Evolutionary conservation across 2,329 filamentous ascomycete species (phyloP).

Genomic region (Arthrobotrys conoides): DNA sequence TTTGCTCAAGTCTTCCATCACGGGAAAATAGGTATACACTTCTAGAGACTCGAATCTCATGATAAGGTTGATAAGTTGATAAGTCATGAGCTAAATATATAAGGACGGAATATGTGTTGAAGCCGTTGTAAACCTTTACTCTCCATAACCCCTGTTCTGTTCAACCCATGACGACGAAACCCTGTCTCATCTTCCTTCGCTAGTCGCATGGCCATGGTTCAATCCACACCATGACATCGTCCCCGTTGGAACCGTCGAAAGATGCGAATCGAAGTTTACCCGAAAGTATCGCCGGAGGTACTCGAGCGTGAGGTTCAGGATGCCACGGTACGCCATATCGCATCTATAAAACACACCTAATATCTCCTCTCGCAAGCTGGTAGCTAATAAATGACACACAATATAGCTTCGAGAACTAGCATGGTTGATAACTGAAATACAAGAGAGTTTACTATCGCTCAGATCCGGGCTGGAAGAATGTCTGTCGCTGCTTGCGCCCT

Average conservation of each 20-base stretch:
- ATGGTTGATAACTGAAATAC: slow-evolving; percentile 76
- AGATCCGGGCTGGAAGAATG: slow-evolving; percentile 87
- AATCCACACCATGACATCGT: slow-evolving; percentile 19
- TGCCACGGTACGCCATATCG: slow-evolving; percentile 31
- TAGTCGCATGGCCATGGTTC: slow-evolving; percentile 2
- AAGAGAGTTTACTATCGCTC: slow-evolving; percentile 74
- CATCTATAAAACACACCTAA: background rate
- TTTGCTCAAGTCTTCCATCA: too few relatives aligned
- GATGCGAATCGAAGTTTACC: slow-evolving; percentile 55
- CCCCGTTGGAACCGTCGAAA: background rate
- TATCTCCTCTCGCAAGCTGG: background rate
- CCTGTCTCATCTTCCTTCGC: slow-evolving; percentile 10
- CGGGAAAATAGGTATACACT: too few relatives aligned
- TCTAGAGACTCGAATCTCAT: too few relatives aligned
- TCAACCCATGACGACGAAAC: slow-evolving; percentile 20
- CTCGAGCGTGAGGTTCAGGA: slow-evolving; percentile 53
- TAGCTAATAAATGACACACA: background rate
- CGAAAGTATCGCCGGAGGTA: slow-evolving; percentile 47
- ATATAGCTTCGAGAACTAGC: slow-evolving; percentile 73
- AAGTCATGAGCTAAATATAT: too few relatives aligned
- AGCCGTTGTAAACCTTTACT: background rate
- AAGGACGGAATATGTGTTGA: slow-evolving; percentile 15
- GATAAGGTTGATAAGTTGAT: background rate
- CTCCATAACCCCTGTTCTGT: background rate
- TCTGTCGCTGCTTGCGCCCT: slow-evolving; percentile 85